Conservation (phyloP, 2,329 filamentous ascomycete species). For the Bipolaris oryzae region DNA sequence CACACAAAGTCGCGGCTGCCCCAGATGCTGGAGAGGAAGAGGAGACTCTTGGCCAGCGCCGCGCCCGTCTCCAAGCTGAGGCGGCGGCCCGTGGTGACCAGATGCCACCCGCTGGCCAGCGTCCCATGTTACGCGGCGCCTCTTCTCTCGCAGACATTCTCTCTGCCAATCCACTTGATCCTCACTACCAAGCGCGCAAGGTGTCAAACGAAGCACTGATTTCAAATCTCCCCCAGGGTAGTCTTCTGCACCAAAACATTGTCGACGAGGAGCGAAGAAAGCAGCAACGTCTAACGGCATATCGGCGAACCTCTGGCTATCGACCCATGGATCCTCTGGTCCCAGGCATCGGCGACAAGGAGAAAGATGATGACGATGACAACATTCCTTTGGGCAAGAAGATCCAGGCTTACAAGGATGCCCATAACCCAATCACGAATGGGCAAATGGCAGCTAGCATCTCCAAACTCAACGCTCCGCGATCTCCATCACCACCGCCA, state of each 20-base stretch:
- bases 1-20: slow-evolving; percentile 30
- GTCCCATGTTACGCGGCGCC: slow-evolving; percentile 49
- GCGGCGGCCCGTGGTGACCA: slow-evolving; percentile 58
- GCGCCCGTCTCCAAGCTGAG: slow-evolving; percentile 74
- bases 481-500: background rate
- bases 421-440: slow-evolving; percentile 29
- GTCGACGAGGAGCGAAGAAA: slow-evolving; percentile 47
- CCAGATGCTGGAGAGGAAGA: slow-evolving; percentile 53
- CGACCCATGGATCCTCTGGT: slow-evolving; percentile 39
- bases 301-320: slow-evolving; percentile 41
- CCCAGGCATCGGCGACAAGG: slow-evolving; percentile 28
- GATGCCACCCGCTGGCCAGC: slow-evolving; percentile 27
- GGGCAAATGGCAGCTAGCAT: slow-evolving; percentile 21
- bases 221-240: slow-evolving; percentile 46
- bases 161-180: slow-evolving; percentile 57
- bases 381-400: slow-evolving; percentile 41
- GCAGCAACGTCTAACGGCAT: slow-evolving; percentile 43
- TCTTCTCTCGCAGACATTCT: slow-evolving; percentile 68
- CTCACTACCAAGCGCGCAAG: slow-evolving; percentile 42
- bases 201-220: slow-evolving; percentile 45
- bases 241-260: slow-evolving; percentile 50
- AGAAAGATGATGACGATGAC: slow-evolving; percentile 37
- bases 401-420: slow-evolving; percentile 48
- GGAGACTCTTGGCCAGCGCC: slow-evolving; percentile 79
- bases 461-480: background rate